Conservation (phyloP, 192 early-diverging fungal species). For the Umbelopsis isabellina region DNA sequence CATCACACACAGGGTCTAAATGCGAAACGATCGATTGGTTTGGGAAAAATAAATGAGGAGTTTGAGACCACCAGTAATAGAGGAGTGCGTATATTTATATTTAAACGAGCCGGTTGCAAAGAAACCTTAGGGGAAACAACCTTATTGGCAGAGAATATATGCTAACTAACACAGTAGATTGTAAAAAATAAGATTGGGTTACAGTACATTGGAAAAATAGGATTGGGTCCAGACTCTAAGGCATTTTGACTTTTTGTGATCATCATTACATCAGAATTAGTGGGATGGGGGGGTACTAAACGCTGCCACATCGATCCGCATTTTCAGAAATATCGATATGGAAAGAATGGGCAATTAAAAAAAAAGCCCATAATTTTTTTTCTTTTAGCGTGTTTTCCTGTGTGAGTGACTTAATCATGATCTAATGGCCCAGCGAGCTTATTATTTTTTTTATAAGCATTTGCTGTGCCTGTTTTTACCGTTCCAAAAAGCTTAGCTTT, state of each 20-base stretch:
- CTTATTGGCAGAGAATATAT: no score
- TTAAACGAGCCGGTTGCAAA: no score
- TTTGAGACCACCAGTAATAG: no score
- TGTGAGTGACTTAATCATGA: conserved; percentile 16
- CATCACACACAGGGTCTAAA: no score
- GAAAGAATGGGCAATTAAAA: background rate
- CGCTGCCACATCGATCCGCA: no score
- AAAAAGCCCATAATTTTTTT: background rate
- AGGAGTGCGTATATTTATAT: no score
- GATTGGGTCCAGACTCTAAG: conserved; percentile 16
- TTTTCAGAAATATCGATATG: no score
- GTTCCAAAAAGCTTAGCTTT: background rate
- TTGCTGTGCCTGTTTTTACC: background rate
- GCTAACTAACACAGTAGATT: no score
- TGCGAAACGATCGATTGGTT: no score
- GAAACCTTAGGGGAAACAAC: no score
- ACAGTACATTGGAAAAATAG: no score
- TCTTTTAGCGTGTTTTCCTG: background rate
- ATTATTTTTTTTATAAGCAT: background rate
- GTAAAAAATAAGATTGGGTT: background rate
- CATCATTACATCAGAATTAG: conserved; percentile 15
- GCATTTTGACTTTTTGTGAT: conserved; percentile 21
- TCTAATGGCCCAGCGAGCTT: conserved; percentile 3
- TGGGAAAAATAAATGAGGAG: no score
- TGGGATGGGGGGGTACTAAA: background rate